These are phyloP conservation scores for Abrus pulchellus DNA, from an alignment of 306 rosid species.

Conservation along the genomic window DNA sequence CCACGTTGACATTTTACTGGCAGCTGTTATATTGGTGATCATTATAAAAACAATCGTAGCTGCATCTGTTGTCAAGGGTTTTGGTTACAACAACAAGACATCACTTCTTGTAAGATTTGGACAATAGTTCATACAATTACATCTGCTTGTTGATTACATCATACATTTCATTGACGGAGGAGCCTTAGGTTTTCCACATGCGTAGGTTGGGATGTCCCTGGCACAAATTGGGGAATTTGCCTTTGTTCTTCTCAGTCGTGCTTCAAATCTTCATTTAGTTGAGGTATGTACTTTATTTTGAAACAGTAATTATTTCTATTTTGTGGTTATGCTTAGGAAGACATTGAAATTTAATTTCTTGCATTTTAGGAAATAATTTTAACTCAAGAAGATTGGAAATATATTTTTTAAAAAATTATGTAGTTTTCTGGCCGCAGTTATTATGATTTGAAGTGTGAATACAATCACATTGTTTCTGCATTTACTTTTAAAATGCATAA, in stretches of 20 bases:
- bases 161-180: slow-evolving; percentile 60
- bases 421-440: slow-evolving; percentile 15
- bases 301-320: slow-evolving; percentile 26
- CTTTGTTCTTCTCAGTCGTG: slow-evolving; percentile 98
- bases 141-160: slow-evolving; percentile 47
- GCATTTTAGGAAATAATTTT: slow-evolving; percentile 34
- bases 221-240: slow-evolving; percentile 99
- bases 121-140: slow-evolving; percentile 37
- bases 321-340: slow-evolving; percentile 38
- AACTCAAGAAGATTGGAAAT: slow-evolving; percentile 13
- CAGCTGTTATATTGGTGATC: slow-evolving; percentile 94
- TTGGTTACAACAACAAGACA: slow-evolving; percentile 92
- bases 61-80: slow-evolving; percentile 88
- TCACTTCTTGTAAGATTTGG: slow-evolving; percentile 85
- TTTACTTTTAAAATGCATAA: slow-evolving; percentile 16
- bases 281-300: slow-evolving; percentile 67
- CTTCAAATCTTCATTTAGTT: slow-evolving; percentile 96
- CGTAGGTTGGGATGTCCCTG: slow-evolving; percentile 96
- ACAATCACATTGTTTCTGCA: slow-evolving; percentile 19
- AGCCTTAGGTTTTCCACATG: slow-evolving; percentile 70
- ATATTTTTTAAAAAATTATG: neutral
- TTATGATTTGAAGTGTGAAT: slow-evolving; percentile 18
- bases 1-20: slow-evolving; percentile 94
- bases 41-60: slow-evolving; percentile 81
- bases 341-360: slow-evolving; percentile 39